These are phyloP conservation scores for Margaritispora aquatica DNA, from an alignment of 495 filamentous ascomycete genomes.

Conservation along the genomic window DNA sequence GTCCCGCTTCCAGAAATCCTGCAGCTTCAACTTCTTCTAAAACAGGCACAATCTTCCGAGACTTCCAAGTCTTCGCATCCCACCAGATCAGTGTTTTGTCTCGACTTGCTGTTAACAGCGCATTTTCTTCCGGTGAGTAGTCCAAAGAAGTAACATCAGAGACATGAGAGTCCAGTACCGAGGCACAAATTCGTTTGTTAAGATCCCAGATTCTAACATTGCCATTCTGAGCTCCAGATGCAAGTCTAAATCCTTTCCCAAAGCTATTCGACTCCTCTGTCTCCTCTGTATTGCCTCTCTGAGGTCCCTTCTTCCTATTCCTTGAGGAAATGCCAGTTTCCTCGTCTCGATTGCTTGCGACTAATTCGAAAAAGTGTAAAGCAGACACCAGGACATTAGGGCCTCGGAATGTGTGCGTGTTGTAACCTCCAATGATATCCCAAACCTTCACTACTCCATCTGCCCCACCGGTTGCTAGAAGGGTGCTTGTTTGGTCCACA, in stretches of 20 bases:
- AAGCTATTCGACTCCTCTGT: constrained; percentile 33
- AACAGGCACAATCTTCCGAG: constrained; percentile 74
- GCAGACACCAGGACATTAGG: constrained; percentile 87
- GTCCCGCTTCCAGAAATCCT: constrained; percentile 67
- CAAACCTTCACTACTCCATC: constrained; percentile 94
- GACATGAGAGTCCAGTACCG: constrained; percentile 77
- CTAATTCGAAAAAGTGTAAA: constrained; percentile 81
- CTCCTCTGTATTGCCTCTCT: constrained; percentile 35
- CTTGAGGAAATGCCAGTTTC: constrained; percentile 24
- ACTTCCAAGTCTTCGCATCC: constrained; percentile 80
- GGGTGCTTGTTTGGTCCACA: constrained; percentile 78
- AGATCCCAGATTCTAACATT: constrained; percentile 89
- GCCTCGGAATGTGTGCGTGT: constrained; percentile 92
- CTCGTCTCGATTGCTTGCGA: constrained; percentile 32
- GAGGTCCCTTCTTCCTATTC: constrained; percentile 26
- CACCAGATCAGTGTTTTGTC: constrained; percentile 93
- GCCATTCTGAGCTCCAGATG: constrained; percentile 88
- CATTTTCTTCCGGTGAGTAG: constrained; percentile 66
- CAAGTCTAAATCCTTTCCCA: constrained; percentile 63
- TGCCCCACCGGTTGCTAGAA: constrained; percentile 85
- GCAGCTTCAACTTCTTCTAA: constrained; percentile 80
- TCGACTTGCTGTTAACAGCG: constrained; percentile 79
- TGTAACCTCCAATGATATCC: constrained; percentile 87
- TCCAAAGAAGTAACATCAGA: constrained; percentile 83
- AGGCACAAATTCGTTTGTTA: constrained; percentile 69